Evolutionary conservation across 2,329 filamentous ascomycete species (phyloP).

Genomic region (Fusarium sp.): DNA sequence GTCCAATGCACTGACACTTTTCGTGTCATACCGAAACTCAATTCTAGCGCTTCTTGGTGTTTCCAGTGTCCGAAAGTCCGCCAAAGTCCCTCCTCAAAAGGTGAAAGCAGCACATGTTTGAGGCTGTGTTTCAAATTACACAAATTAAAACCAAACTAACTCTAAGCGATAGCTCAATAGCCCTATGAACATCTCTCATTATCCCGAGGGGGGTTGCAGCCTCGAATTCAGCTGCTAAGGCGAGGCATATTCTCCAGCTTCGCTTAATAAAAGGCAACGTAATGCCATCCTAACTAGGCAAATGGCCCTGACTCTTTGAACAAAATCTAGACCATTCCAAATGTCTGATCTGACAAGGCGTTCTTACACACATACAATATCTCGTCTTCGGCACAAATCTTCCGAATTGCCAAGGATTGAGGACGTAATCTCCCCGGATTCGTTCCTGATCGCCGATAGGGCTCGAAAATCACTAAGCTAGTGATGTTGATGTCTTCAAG

Average conservation of each 20-base stretch:
- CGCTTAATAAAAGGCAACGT: background rate
- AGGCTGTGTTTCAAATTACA: constrained; percentile 5
- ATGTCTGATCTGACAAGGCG: background rate
- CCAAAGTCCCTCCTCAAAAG: background rate
- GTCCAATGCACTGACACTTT: background rate
- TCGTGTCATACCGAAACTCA: constrained; percentile 7
- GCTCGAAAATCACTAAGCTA: background rate
- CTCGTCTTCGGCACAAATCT: background rate
- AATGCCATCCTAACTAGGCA: background rate
- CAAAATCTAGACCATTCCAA: background rate
- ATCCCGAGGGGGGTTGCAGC: background rate
- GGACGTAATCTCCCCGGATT: background rate
- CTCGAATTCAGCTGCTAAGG: background rate
- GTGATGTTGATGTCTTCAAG: background rate
- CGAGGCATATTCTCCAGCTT: background rate
- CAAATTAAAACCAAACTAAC: background rate
- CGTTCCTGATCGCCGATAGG: background rate
- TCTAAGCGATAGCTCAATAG: background rate
- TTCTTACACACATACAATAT: background rate
- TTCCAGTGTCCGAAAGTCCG: background rate
- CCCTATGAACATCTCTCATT: background rate
- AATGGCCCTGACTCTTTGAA: background rate
- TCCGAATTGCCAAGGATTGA: background rate
- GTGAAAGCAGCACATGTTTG: background rate
- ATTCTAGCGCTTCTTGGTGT: background rate